Evolutionary conservation across 192 early-diverging fungal genomes (phyloP).

Genomic region (Gigaspora rosea): DNA sequence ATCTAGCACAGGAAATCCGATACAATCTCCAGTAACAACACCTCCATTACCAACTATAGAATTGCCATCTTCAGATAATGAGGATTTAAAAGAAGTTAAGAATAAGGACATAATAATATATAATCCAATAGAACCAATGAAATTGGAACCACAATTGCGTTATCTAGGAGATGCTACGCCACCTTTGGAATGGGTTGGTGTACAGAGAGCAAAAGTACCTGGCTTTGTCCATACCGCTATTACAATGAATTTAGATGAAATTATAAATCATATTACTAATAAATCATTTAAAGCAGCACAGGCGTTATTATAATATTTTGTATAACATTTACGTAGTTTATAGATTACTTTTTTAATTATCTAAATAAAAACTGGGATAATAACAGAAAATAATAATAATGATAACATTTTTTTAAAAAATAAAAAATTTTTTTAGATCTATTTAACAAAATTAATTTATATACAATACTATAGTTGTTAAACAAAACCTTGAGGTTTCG

Average conservation of each 20-base stretch:
- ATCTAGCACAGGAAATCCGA: background rate
- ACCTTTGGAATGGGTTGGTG: constrained; percentile 54
- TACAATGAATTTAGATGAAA: constrained; percentile 46
- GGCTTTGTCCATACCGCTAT: constrained; percentile 47
- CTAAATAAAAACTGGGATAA: too few relatives aligned
- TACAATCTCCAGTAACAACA: background rate
- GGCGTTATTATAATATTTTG: constrained; percentile 2
- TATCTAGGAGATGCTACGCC: constrained; percentile 55
- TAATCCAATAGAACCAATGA: constrained; percentile 37
- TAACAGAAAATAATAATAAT: too few relatives aligned
- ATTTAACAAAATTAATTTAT: too few relatives aligned
- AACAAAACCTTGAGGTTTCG: too few relatives aligned
- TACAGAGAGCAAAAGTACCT: constrained; percentile 48
- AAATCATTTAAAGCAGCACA: constrained; percentile 21
- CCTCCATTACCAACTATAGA: background rate
- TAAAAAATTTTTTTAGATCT: too few relatives aligned
- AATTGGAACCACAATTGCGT: constrained; percentile 50
- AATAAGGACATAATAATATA: background rate
- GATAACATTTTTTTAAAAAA: too few relatives aligned
- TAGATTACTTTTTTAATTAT: too few relatives aligned
- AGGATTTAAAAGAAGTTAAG: constrained; percentile 5
- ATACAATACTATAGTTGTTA: too few relatives aligned
- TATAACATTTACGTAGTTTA: too few relatives aligned
- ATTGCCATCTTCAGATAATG: background rate
- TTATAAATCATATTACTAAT: constrained; percentile 32